A percentile compares a stretch with the other conserved stretches of the same genome.
These are phyloP conservation scores for Saccharomyces paradoxus DNA, from an alignment of 805 yeast species.

Conservation along the genomic window DNA sequence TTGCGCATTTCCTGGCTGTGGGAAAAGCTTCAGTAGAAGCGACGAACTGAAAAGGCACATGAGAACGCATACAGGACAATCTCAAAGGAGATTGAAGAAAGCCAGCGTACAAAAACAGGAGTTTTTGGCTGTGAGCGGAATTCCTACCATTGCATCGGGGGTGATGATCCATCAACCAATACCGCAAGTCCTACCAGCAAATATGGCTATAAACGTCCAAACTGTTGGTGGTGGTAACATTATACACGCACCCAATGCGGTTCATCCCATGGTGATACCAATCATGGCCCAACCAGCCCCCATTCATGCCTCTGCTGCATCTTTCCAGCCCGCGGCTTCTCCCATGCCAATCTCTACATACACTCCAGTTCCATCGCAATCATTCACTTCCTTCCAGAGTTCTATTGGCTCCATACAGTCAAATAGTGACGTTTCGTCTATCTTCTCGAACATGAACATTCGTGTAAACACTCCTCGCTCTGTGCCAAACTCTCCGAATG, in stretches of 20 bases:
- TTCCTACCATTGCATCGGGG: not conserved
- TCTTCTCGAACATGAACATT: not conserved
- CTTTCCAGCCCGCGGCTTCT: not conserved
- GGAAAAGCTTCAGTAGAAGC: conserved; percentile 67
- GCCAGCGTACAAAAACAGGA: not conserved
- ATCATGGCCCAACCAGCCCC: not conserved
- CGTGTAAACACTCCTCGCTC: conserved; percentile 5
- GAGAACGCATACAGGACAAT: conserved; percentile 49
- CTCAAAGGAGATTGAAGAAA: conserved; percentile 6
- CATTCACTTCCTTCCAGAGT: not conserved
- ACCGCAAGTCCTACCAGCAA: conserved; percentile 1
- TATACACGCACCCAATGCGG: not conserved
- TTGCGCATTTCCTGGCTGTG: conserved; percentile 78
- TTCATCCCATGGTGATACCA: conserved; percentile 4
- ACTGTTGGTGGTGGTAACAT: not conserved
- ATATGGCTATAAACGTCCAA: conserved; percentile 3
- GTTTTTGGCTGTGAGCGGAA: not conserved
- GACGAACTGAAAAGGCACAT: conserved; percentile 85
- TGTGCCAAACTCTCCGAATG: conserved; percentile 2
- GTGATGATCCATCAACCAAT: not conserved
- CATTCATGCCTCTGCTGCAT: not conserved
- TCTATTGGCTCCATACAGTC: conserved; percentile 1
- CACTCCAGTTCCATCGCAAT: not conserved
- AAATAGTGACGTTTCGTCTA: not conserved
- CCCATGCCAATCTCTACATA: not conserved